Evolutionary conservation across 768 basidiomycete genomes (phyloP).

Genomic region (Boletus reticuloceps): DNA sequence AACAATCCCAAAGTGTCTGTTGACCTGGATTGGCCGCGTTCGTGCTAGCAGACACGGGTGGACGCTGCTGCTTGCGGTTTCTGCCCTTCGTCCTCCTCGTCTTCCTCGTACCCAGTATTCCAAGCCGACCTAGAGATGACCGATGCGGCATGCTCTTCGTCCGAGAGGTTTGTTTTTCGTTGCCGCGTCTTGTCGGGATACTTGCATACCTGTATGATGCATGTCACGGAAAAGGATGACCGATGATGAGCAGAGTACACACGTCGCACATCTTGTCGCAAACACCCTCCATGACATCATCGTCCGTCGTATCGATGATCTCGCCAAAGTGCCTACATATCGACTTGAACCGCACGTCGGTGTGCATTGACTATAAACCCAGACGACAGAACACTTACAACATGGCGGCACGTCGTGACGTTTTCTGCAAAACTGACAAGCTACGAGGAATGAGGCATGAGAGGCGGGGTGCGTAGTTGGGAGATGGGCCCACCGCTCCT

Average conservation of each 20-base stretch:
- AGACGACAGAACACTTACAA: conserved; percentile 43
- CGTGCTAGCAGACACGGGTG: not conserved
- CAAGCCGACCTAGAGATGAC: conserved; percentile 17
- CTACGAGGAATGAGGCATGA: conserved; percentile 22
- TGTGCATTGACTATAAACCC: no score
- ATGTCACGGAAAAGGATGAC: not conserved
- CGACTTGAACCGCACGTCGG: conserved; percentile 37
- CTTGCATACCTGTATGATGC: conserved; percentile 64
- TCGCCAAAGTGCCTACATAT: conserved; percentile 86
- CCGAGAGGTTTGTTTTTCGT: conserved; percentile 50
- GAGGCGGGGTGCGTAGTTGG: not conserved
- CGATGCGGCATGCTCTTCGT: conserved; percentile 32
- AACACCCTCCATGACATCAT: conserved; percentile 44
- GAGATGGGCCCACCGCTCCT: conserved; percentile 43
- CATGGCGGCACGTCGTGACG: conserved; percentile 60
- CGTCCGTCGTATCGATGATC: conserved; percentile 47
- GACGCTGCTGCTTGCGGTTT: not conserved
- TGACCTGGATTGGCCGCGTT: conserved; percentile 8
- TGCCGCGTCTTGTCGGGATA: conserved; percentile 63
- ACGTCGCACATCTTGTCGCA: conserved; percentile 86
- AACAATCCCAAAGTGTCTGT: conserved; percentile 22
- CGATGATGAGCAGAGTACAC: conserved; percentile 21
- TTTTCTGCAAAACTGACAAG: conserved; percentile 59
- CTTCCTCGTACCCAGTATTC: conserved; percentile 29
- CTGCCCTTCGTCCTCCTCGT: conserved; percentile 15